Percentiles rank a stretch among this genome's conserved stretches.
phyloP scores from a whole-genome alignment of 441 rosid genomes.

The Erodium texanum region DNA sequence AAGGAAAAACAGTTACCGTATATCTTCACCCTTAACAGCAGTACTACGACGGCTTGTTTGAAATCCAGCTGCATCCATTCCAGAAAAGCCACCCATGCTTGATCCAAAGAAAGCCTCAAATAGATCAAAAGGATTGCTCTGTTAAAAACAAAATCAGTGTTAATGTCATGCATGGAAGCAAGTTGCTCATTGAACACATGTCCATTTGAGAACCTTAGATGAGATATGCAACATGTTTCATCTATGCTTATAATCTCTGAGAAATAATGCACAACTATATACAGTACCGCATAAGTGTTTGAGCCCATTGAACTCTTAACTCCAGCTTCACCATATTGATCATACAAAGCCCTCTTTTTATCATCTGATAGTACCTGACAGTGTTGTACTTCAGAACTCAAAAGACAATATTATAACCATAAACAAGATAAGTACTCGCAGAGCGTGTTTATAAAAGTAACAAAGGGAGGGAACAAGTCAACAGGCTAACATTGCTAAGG shows the following conservation, averaged over 20 bases:
- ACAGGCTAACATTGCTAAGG: neutral
- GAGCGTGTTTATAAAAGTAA: neutral
- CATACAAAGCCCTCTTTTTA: constrained; percentile 82
- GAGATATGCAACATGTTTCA: neutral
- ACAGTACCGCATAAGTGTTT: constrained; percentile 38
- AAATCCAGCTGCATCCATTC: constrained; percentile 75
- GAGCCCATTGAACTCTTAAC: constrained; percentile 73
- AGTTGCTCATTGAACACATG: neutral
- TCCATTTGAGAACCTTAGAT: neutral
- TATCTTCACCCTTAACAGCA: constrained; percentile 80
- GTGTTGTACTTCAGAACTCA: constrained; percentile 47
- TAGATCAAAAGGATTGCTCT: constrained; percentile 96
- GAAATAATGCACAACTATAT: constrained; percentile 10
- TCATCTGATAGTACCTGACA: constrained; percentile 97
- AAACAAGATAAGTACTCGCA: constrained; percentile 9
- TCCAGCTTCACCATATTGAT: constrained; percentile 97
- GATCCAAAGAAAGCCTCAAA: constrained; percentile 95
- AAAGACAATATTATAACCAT: constrained; percentile 26
- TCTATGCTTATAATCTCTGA: neutral
- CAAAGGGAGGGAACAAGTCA: neutral
- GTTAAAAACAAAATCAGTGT: constrained; percentile 17
- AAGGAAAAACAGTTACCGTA: constrained; percentile 45
- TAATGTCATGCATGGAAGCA: constrained; percentile 6
- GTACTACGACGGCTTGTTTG: constrained; percentile 63
- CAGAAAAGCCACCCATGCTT: constrained; percentile 82